Conservation (phyloP, 2,329 filamentous ascomycete species). For the Bipolaris oryzae region DNA sequence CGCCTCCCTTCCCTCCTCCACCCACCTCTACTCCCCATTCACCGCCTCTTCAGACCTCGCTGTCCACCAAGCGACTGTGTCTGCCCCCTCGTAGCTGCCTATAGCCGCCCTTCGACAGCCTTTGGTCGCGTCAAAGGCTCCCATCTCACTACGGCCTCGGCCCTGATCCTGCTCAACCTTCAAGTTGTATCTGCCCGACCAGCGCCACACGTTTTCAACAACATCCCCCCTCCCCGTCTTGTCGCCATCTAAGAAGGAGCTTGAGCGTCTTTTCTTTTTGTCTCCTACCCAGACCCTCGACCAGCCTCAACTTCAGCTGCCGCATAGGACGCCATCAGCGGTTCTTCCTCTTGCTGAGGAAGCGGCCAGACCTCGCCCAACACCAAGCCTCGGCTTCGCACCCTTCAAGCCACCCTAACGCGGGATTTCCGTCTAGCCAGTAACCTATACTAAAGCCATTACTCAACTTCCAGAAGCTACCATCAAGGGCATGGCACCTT, state of each 20-base stretch:
- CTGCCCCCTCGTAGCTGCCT: slow-evolving; percentile 19
- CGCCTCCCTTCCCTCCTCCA: slow-evolving; percentile 18
- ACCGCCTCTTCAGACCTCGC: slow-evolving; percentile 14
- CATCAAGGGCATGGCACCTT: slow-evolving; percentile 72
- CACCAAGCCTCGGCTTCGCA: slow-evolving; percentile 86
- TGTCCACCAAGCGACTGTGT: slow-evolving; percentile 15
- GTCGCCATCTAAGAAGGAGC: slow-evolving; percentile 42
- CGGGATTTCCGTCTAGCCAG: slow-evolving; percentile 38
- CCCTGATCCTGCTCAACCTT: slow-evolving; percentile 50
- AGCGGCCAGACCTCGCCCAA: slow-evolving; percentile 92
- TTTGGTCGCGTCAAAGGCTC: slow-evolving; percentile 54
- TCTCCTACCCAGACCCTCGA: slow-evolving; percentile 57
- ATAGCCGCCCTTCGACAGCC: slow-evolving; percentile 33
- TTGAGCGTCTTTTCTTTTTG: slow-evolving; percentile 53
- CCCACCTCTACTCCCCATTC: slow-evolving; percentile 11
- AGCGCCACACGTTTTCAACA: slow-evolving; percentile 58
- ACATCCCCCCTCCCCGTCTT: slow-evolving; percentile 54
- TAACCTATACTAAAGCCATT: slow-evolving; percentile 12
- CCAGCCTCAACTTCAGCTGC: slow-evolving; percentile 81
- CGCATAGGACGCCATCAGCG: slow-evolving; percentile 98
- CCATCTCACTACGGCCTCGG: slow-evolving; percentile 52
- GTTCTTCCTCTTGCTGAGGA: slow-evolving; percentile 99
- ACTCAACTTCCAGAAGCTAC: slow-evolving; percentile 31
- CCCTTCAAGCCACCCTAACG: slow-evolving; percentile 96
- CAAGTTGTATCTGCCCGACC: slow-evolving; percentile 56